Evolutionary conservation across 805 yeast genomes (phyloP).

Genomic region (Komagataella phaffii): DNA sequence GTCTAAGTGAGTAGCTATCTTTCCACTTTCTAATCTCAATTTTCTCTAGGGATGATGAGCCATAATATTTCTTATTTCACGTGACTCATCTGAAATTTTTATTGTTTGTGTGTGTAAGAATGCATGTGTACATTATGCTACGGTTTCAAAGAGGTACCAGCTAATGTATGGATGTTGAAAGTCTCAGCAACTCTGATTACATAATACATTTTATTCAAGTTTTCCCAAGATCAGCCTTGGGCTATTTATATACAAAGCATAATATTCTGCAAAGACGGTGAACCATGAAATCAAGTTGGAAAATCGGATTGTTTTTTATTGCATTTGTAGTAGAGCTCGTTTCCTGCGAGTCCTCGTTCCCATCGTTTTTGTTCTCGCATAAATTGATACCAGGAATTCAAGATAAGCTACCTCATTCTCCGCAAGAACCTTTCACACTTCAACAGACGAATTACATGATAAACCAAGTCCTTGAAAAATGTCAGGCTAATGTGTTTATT

Average conservation of each 20-base stretch:
- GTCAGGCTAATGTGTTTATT: slow-evolving; percentile 44
- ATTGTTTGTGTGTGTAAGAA: background rate
- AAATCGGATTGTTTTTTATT: background rate
- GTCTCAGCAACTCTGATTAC: background rate
- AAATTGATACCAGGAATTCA: slow-evolving; percentile 15
- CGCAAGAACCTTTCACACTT: slow-evolving; percentile 15
- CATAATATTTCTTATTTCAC: background rate
- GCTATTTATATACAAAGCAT: background rate
- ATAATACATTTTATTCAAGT: no score
- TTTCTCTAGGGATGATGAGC: background rate
- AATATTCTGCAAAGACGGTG: background rate
- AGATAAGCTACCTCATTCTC: slow-evolving; percentile 14
- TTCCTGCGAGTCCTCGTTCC: slow-evolving; percentile 5
- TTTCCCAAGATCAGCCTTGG: background rate
- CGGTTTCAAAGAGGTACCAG: no score
- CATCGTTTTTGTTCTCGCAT: slow-evolving; percentile 15
- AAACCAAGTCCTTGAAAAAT: slow-evolving; percentile 16
- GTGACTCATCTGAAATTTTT: background rate
- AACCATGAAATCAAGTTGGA: background rate
- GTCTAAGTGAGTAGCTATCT: background rate
- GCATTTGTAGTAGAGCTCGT: background rate
- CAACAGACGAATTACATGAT: slow-evolving; percentile 11
- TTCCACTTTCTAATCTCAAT: background rate
- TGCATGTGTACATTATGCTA: no score
- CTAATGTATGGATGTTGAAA: background rate